These are phyloP conservation scores for Nepenthes gracilis DNA, from an alignment of 148 eudicot genomes.

Conservation along the genomic window DNA sequence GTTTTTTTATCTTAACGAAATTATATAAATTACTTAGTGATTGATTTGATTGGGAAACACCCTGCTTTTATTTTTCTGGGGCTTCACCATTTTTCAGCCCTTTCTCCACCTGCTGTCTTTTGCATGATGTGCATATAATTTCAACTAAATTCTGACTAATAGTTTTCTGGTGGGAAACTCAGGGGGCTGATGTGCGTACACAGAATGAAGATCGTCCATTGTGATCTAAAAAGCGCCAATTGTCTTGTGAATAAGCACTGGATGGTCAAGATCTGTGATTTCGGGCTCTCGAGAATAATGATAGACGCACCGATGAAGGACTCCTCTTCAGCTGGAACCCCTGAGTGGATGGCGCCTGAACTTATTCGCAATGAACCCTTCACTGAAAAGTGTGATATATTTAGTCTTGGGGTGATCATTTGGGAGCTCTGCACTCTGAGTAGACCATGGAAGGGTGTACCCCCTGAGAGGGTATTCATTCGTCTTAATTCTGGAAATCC, in stretches of 20 bases:
- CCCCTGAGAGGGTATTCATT: constrained; percentile 68
- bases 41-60: no score
- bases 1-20: no score
- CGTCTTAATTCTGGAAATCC: background rate
- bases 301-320: constrained; percentile 35
- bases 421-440: constrained; percentile 91
- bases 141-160: no score
- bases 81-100: no score
- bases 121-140: no score
- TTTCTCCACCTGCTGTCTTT: no score
- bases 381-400: constrained; percentile 91
- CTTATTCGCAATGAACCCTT: constrained; percentile 89
- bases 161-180: background rate
- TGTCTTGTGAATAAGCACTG: constrained; percentile 92
- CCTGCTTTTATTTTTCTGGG: no score
- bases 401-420: constrained; percentile 95
- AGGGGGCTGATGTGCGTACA: constrained; percentile 97
- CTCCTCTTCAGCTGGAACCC: constrained; percentile 92
- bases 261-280: constrained; percentile 87
- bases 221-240: constrained; percentile 93
- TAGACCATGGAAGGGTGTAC: constrained; percentile 84
- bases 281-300: constrained; percentile 84
- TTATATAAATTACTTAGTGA: no score
- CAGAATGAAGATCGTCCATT: constrained; percentile 93
- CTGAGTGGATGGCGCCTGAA: constrained; percentile 99